Percentiles rank a stretch among this genome's conserved stretches.
Evolutionary conservation across 805 yeast genomes (phyloP).

Genomic region (Lipomyces kockii): DNA sequence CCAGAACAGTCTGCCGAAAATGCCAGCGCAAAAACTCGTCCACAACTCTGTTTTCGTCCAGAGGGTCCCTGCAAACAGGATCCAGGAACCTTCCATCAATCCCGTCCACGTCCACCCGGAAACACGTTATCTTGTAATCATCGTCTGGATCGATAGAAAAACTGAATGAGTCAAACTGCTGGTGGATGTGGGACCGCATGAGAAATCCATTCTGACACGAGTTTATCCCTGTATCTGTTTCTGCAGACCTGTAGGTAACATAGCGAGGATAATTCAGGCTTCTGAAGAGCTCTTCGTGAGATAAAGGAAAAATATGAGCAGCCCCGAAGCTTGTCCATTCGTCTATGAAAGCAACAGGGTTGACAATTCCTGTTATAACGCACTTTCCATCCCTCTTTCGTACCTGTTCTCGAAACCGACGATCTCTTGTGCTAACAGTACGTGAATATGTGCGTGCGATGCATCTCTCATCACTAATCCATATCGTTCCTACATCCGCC

Average conservation of each 20-base stretch:
- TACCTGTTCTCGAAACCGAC: constrained; percentile 1
- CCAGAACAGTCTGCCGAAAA: constrained; percentile 1
- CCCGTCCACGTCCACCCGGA: constrained; percentile 4
- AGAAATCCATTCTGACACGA: constrained; percentile 1
- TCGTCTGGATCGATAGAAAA: constrained; percentile 1
- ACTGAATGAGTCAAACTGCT: background rate
- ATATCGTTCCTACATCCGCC: background rate
- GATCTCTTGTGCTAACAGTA: background rate
- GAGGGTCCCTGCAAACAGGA: background rate
- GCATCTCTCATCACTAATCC: background rate
- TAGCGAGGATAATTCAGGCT: background rate
- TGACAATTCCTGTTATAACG: constrained; percentile 2
- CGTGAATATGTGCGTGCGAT: constrained; percentile 1
- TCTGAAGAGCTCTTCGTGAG: background rate
- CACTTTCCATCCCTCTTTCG: constrained; percentile 4
- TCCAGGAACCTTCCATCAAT: constrained; percentile 2
- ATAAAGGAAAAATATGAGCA: no score
- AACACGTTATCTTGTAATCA: background rate
- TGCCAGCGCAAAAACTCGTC: constrained; percentile 5
- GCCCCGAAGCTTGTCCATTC: background rate
- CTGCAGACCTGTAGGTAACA: background rate
- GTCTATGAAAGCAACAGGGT: background rate
- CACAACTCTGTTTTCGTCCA: background rate
- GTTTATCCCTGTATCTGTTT: background rate
- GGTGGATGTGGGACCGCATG: background rate